A percentile compares a stretch with the other conserved stretches of the same genome.
These are phyloP conservation scores for Wickerhamiella infanticola DNA, from an alignment of 1,139 yeast genomes.

Conservation along the genomic window DNA sequence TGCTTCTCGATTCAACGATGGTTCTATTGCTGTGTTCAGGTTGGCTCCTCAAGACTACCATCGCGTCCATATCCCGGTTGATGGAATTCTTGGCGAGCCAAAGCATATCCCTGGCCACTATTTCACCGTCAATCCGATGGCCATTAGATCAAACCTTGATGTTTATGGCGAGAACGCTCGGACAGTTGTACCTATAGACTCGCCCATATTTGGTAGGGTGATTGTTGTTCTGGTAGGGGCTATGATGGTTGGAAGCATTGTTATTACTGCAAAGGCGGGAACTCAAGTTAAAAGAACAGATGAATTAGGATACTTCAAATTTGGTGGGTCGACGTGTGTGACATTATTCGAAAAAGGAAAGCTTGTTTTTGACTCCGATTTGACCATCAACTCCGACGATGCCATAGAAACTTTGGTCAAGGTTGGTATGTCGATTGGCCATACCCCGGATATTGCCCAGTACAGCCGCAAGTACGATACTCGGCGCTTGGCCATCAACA, in stretches of 20 bases:
- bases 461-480: conserved; percentile 15
- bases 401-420: conserved; percentile 69
- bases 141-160: conserved; percentile 70
- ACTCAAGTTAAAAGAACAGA: conserved; percentile 50
- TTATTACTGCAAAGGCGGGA: conserved; percentile 52
- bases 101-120: conserved; percentile 71
- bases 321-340: conserved; percentile 85
- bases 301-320: conserved; percentile 86
- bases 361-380: conserved; percentile 55
- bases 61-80: conserved; percentile 78
- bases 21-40: conserved; percentile 64
- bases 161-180: conserved; percentile 89
- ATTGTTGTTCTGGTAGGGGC: conserved; percentile 83
- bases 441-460: conserved; percentile 21
- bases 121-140: conserved; percentile 96
- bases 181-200: conserved; percentile 57
- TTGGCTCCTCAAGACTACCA: conserved; percentile 97
- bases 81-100: conserved; percentile 54
- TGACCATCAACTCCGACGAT: conserved; percentile 48
- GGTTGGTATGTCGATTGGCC: conserved; percentile 90
- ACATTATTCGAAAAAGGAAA: conserved; percentile 34
- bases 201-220: conserved; percentile 60
- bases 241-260: conserved; percentile 94
- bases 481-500: conserved; percentile 13
- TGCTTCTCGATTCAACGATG: conserved; percentile 35